Conservation (phyloP, 306 rosid species). For the Lathyrus tuberosus region DNA sequence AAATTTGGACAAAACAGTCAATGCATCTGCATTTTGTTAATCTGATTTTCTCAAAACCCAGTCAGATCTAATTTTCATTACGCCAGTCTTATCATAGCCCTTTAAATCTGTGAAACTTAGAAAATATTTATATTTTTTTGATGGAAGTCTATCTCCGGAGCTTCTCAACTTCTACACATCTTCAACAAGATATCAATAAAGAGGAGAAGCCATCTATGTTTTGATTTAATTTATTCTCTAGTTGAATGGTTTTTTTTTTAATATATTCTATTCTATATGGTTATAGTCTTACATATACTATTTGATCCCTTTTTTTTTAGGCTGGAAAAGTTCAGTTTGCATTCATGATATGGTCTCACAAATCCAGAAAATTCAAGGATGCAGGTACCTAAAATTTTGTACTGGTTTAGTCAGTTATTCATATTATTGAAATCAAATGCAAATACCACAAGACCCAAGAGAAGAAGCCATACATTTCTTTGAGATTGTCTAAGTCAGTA, state of each 20-base stretch:
- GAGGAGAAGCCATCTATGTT: background rate
- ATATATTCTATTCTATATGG: background rate
- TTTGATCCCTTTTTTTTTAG: background rate
- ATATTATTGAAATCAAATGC: constrained; percentile 33
- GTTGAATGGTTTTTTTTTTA: constrained; percentile 9
- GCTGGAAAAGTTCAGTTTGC: constrained; percentile 17
- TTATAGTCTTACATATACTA: constrained; percentile 1
- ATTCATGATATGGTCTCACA: constrained; percentile 16
- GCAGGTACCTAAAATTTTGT: constrained; percentile 22
- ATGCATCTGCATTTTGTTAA: constrained; percentile 28
- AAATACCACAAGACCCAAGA: constrained; percentile 24
- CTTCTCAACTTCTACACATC: background rate
- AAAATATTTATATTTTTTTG: constrained; percentile 10
- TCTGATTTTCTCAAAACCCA: constrained; percentile 13
- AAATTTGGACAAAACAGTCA: constrained; percentile 18
- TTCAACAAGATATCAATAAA: constrained; percentile 6
- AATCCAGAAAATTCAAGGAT: constrained; percentile 11
- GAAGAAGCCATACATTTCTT: constrained; percentile 72
- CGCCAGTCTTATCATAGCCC: background rate
- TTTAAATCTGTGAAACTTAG: constrained; percentile 17
- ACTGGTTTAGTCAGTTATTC: constrained; percentile 19
- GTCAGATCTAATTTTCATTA: background rate
- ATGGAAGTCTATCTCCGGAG: background rate
- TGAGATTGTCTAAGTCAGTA: constrained; percentile 68
- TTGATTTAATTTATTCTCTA: background rate